Conservation (phyloP, 2,329 filamentous ascomycete species). For the Clarireedia sp. region DNA sequence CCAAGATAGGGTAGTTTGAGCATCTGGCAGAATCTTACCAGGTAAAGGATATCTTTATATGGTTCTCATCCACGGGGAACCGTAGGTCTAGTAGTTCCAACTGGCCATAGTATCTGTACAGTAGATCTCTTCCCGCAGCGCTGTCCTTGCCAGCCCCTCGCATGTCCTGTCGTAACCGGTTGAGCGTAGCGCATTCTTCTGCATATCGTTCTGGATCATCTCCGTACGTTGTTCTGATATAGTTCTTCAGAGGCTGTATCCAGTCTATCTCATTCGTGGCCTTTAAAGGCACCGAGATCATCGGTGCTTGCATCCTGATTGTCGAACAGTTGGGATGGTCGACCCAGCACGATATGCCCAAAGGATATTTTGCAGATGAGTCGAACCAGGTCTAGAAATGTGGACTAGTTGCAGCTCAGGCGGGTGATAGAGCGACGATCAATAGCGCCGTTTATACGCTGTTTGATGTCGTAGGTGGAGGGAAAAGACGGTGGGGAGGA, state of each 20-base stretch:
- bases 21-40: conserved; percentile 52
- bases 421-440: neutral
- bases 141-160: conserved; percentile 94
- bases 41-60: conserved; percentile 98
- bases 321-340: neutral
- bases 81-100: conserved; percentile 87
- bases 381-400: neutral
- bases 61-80: conserved; percentile 96
- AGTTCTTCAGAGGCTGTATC: conserved; percentile 82
- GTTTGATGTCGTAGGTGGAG: neutral
- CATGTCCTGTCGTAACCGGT: conserved; percentile 96
- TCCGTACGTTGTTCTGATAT: conserved; percentile 89
- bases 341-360: neutral
- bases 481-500: conserved; percentile 8
- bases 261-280: conserved; percentile 97
- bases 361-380: neutral
- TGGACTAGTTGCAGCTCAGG: neutral
- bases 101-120: conserved; percentile 97
- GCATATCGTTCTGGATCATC: conserved; percentile 94
- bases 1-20: neutral
- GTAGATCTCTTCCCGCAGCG: conserved; percentile 81
- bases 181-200: conserved; percentile 90
- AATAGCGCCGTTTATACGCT: neutral
- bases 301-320: conserved; percentile 67
- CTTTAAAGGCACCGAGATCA: conserved; percentile 92